Evolutionary conservation across 2,329 filamentous ascomycete species (phyloP).

Genomic region (Ceratocystis ficicola): DNA sequence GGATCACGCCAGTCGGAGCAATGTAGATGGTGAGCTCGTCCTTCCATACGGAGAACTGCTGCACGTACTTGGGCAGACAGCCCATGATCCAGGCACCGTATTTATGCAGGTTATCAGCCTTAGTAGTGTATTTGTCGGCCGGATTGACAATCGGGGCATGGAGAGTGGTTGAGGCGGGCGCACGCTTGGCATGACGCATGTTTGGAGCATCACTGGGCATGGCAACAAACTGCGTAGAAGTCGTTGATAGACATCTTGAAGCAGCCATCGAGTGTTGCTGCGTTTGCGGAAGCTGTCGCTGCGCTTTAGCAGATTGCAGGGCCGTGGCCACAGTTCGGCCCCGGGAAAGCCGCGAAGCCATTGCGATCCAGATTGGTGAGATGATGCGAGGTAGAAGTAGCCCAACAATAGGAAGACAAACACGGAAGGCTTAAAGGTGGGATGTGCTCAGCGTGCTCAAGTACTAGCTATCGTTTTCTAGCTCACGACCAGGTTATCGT

Average conservation of each 20-base stretch:
- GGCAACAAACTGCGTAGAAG: conserved; percentile 39
- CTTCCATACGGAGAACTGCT: conserved; percentile 99
- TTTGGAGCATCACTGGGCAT: conserved; percentile 52
- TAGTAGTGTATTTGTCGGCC: conserved; percentile 80
- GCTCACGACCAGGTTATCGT: not conserved
- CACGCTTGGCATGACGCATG: conserved; percentile 52
- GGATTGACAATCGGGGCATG: conserved; percentile 77
- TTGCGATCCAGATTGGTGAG: conserved; percentile 12
- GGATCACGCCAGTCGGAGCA: conserved; percentile 73
- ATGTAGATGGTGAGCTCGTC: conserved; percentile 95
- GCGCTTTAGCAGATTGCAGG: conserved; percentile 39
- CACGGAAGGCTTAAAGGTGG: not conserved
- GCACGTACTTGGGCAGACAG: conserved; percentile 91
- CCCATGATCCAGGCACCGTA: conserved; percentile 97
- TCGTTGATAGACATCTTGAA: conserved; percentile 29
- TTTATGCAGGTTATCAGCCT: conserved; percentile 76
- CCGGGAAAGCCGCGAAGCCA: conserved; percentile 35
- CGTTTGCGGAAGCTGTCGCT: conserved; percentile 22
- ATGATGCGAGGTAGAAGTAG: not conserved
- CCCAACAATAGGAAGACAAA: not conserved
- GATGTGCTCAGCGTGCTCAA: not conserved
- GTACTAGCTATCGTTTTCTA: not conserved
- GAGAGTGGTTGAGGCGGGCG: conserved; percentile 46
- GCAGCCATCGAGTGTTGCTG: conserved; percentile 29
- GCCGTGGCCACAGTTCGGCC: conserved; percentile 45